Evolutionary conservation across 371 early-diverging fungal species (phyloP).

Genomic region (Actinomortierella wolfii): DNA sequence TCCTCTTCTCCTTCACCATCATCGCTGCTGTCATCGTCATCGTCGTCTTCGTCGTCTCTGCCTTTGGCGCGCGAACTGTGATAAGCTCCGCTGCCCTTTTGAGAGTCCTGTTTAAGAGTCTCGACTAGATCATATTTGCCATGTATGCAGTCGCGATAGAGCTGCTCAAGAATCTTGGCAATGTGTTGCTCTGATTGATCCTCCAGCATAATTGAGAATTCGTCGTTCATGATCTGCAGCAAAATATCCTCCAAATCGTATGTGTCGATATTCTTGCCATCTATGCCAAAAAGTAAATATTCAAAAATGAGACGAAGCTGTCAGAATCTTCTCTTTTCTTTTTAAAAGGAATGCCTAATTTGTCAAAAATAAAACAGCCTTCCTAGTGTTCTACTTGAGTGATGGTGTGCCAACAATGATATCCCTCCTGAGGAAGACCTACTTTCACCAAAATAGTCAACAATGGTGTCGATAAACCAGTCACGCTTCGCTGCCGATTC

Average conservation of each 20-base stretch:
- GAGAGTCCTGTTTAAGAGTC: conserved; percentile 52
- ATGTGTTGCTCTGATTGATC: conserved; percentile 68
- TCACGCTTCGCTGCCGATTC: conserved; percentile 76
- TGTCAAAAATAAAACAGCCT: background rate
- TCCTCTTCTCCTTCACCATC: conserved; percentile 24
- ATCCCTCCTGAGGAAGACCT: conserved; percentile 34
- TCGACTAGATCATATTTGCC: conserved; percentile 60
- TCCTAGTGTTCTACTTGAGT: too few relatives aligned
- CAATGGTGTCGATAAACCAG: conserved; percentile 74
- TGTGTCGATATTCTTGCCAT: conserved; percentile 63
- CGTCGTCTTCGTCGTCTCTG: conserved; percentile 48
- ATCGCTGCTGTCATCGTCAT: conserved; percentile 16
- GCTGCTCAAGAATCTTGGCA: conserved; percentile 54
- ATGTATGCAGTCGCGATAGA: conserved; percentile 58
- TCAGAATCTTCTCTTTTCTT: too few relatives aligned
- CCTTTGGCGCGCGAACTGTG: conserved; percentile 24
- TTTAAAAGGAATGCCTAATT: background rate
- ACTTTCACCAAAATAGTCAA: conserved; percentile 72
- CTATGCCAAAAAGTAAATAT: conserved; percentile 32
- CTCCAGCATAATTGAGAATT: conserved; percentile 67
- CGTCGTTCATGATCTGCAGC: conserved; percentile 67
- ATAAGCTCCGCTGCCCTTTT: conserved; percentile 43
- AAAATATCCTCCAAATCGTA: conserved; percentile 69
- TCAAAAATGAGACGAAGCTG: background rate
- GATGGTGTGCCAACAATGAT: too few relatives aligned